phyloP scores from a whole-genome alignment of 1,284 basidiomycete species.

The Irpex sp. region DNA sequence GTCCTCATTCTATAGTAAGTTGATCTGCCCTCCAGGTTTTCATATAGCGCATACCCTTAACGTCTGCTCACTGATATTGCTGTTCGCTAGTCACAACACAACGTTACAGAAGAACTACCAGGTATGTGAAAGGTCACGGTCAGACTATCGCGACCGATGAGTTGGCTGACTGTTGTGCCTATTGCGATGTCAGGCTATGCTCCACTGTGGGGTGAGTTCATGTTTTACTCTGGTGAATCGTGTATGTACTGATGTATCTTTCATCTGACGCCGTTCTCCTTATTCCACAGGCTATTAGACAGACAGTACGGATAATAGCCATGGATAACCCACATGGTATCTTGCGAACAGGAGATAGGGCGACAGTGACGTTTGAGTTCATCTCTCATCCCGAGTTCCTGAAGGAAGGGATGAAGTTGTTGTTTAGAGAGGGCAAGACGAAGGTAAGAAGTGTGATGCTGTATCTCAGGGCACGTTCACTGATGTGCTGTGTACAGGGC shows the following conservation, averaged over 20 bases:
- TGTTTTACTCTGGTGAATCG: neutral
- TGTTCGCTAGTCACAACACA: constrained; percentile 72
- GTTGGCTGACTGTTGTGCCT: neutral
- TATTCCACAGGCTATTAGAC: constrained; percentile 63
- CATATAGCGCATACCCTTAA: neutral
- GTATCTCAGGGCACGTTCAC: neutral
- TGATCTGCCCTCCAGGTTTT: neutral
- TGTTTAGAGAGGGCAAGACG: constrained; percentile 91
- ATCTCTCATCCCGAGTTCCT: constrained; percentile 88
- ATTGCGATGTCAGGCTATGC: constrained; percentile 57
- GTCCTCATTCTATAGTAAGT: constrained; percentile 79
- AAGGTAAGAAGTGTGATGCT: constrained; percentile 50
- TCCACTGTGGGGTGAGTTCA: constrained; percentile 73
- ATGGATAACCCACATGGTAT: constrained; percentile 88
- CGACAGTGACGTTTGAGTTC: constrained; percentile 88
- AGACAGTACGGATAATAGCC: constrained; percentile 87
- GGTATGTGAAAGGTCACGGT: constrained; percentile 34
- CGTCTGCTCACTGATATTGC: neutral
- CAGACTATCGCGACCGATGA: neutral
- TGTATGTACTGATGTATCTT: neutral
- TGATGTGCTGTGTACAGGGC: constrained; percentile 22
- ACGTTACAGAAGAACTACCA: constrained; percentile 90
- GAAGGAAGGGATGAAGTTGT: constrained; percentile 87
- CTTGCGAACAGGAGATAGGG: constrained; percentile 86
- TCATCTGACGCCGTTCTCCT: neutral